Conservation (phyloP, 2,329 filamentous ascomycete species). For the Didymella segeticola region DNA sequence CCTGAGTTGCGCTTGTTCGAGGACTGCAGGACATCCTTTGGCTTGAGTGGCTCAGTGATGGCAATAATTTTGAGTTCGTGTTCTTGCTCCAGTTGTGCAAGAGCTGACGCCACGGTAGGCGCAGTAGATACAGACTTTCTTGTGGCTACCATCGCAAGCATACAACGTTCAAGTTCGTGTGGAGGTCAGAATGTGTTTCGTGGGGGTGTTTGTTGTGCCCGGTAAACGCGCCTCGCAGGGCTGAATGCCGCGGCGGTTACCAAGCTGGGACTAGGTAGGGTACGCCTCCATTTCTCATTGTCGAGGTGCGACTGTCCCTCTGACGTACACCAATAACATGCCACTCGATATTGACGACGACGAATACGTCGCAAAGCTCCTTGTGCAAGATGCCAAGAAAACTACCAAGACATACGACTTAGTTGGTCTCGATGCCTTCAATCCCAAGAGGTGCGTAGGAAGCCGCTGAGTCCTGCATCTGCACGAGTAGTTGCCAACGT, state of each 20-base stretch:
- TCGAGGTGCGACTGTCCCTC: slow-evolving; percentile 6
- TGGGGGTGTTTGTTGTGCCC: slow-evolving; percentile 42
- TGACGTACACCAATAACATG: slow-evolving; percentile 25
- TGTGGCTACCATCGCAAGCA: slow-evolving; percentile 34
- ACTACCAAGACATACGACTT: slow-evolving; percentile 76
- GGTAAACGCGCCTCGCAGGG: slow-evolving; percentile 21
- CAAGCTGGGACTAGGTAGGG: slow-evolving; percentile 18
- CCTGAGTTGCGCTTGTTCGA: slow-evolving; percentile 56
- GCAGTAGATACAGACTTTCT: slow-evolving; percentile 29
- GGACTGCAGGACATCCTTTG: slow-evolving; percentile 53
- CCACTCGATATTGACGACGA: slow-evolving; percentile 60
- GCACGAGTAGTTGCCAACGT: slow-evolving; percentile 1
- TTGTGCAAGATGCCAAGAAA: slow-evolving; percentile 79
- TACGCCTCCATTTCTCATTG: too few species aligned
- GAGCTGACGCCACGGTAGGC: slow-evolving; percentile 40
- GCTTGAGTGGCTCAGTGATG: slow-evolving; percentile 76
- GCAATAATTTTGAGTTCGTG: slow-evolving; percentile 74
- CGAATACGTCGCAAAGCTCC: slow-evolving; percentile 79
- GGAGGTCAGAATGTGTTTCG: background rate
- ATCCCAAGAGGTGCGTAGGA: slow-evolving; percentile 58
- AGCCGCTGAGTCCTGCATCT: slow-evolving; percentile 3
- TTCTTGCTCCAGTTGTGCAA: slow-evolving; percentile 64
- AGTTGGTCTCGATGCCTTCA: slow-evolving; percentile 74
- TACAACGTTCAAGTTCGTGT: background rate
- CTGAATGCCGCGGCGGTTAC: slow-evolving; percentile 33